Conservation (phyloP, 2,329 filamentous ascomycete genomes). For the Peltaster fructicola region DNA sequence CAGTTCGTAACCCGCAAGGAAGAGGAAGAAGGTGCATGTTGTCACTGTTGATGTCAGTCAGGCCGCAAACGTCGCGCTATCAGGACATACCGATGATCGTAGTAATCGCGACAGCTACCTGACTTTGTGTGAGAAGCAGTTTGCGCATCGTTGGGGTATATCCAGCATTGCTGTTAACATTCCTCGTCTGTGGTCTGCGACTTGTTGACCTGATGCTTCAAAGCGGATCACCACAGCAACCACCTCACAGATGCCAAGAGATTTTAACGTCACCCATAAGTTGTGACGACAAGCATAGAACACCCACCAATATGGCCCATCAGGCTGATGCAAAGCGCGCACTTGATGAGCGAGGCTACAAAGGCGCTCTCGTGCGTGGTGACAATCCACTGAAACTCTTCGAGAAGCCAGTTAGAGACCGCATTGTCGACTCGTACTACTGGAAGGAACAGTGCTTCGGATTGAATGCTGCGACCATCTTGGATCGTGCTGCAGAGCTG, state of each 20-base stretch:
- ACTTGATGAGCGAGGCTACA: slow-evolving; percentile 80
- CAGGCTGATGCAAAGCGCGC: slow-evolving; percentile 60
- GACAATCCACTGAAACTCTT: slow-evolving; percentile 91
- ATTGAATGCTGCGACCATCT: slow-evolving; percentile 62
- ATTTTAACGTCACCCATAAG: no score
- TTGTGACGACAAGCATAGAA: no score
- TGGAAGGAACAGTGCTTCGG: slow-evolving; percentile 99
- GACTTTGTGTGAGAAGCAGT: slow-evolving; percentile 51
- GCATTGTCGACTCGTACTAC: slow-evolving; percentile 89
- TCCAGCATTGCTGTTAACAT: no score
- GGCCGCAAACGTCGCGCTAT: slow-evolving; percentile 1
- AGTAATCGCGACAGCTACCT: slow-evolving; percentile 52
- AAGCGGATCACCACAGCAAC: slow-evolving; percentile 2
- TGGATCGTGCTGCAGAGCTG: slow-evolving; percentile 78
- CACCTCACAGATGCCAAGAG: slow-evolving; percentile 8
- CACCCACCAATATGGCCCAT: slow-evolving; percentile 34
- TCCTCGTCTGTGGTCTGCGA: no score
- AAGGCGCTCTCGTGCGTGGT: slow-evolving; percentile 60
- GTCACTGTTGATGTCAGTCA: slow-evolving; percentile 22
- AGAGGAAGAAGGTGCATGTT: slow-evolving; percentile 63
- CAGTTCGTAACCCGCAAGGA: slow-evolving; percentile 71
- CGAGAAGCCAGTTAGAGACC: slow-evolving; percentile 88
- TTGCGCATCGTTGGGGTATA: no score
- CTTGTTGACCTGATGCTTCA: no score
- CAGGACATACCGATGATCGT: slow-evolving; percentile 39